Evolutionary conservation across 768 basidiomycete species (phyloP), one percentile per base, ranked within the genome.

Genomic region (Polyporus arcularius): DNA sequence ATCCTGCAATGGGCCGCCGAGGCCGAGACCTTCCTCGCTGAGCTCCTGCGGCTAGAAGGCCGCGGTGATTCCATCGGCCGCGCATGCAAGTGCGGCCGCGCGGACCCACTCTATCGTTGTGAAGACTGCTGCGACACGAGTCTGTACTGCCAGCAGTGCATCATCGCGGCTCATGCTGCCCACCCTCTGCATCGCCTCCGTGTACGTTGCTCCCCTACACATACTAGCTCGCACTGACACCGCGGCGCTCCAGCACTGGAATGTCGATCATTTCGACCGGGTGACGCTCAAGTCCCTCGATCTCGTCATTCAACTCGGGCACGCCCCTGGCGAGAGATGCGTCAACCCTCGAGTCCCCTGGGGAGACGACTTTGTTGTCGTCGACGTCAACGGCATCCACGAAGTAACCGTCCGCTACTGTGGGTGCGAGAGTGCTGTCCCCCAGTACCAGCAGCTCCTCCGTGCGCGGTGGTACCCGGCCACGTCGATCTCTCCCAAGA

Each of bases 391-490:
- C 31, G 72, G 72, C 4, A 55, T 70, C 12, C 74, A 74, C 55
- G 12, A 18, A 0, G 60, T 74, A 4, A 15, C 38, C n/a, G 53
- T 73, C 0, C 32, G 58, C 5, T 73, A 63, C 53, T 75, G 74
- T 53, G 57, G 53, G 12, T 75, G 74, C 58, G 46, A 52, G 30
- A 16, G 14, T 10, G 55, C 40, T 5, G 0, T 9, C 9, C 55
- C 5, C n/a, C 43, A 16, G 3, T 48, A n/a, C 10, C 28, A 35
- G 15, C 62, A 80, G 47, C 70, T 81, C 0, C 67, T 80, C 0
- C 70, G 72, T 30, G 31, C 59, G 0, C 57, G 67, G 0, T 61
- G 69, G 28, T 80, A 64, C 43, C 77, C 77, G 0, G 71, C 74
- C 0, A 77, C 74, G 0, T 40, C 55, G 1, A 21, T 32, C 0